phyloP scores from a whole-genome alignment of 1,284 basidiomycete genomes.

The Ustilago lituana region DNA sequence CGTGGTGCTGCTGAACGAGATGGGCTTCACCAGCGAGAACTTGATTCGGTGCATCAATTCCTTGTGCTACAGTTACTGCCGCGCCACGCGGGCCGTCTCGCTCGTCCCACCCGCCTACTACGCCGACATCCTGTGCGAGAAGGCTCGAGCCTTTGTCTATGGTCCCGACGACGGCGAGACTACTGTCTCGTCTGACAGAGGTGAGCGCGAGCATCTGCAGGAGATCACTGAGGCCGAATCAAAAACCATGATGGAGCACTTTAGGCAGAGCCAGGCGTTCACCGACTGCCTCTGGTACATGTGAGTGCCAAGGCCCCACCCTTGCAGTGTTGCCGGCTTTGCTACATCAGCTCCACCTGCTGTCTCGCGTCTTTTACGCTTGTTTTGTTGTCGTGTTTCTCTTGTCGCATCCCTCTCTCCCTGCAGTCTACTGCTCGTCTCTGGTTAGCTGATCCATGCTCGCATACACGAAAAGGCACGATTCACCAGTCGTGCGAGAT shows the following conservation, averaged over 20 bases:
- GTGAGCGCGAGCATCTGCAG: not conserved
- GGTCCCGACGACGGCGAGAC: conserved; percentile 52
- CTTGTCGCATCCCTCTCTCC: no score
- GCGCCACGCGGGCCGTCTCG: conserved; percentile 69
- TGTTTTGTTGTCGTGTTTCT: not conserved
- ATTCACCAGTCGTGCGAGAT: no score
- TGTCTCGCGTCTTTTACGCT: no score
- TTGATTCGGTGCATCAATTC: conserved; percentile 65
- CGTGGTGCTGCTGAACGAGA: conserved; percentile 67
- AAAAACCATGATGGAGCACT: conserved; percentile 21
- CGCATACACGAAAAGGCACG: no score
- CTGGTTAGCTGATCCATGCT: no score
- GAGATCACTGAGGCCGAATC: conserved; percentile 33
- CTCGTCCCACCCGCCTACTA: conserved; percentile 69
- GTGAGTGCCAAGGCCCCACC: conserved; percentile 11
- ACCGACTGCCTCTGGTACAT: conserved; percentile 40
- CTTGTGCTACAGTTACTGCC: conserved; percentile 68
- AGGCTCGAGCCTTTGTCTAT: conserved; percentile 68
- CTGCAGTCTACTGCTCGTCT: no score
- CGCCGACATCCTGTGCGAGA: conserved; percentile 69
- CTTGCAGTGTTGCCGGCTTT: no score
- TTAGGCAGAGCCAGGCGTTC: conserved; percentile 20
- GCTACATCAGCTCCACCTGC: not conserved
- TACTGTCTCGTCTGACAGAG: conserved; percentile 12
- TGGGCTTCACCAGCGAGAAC: conserved; percentile 40